These are phyloP conservation scores for Excoecaria agallocha DNA, from an alignment of 345 rosid genomes.

Conservation along the genomic window DNA sequence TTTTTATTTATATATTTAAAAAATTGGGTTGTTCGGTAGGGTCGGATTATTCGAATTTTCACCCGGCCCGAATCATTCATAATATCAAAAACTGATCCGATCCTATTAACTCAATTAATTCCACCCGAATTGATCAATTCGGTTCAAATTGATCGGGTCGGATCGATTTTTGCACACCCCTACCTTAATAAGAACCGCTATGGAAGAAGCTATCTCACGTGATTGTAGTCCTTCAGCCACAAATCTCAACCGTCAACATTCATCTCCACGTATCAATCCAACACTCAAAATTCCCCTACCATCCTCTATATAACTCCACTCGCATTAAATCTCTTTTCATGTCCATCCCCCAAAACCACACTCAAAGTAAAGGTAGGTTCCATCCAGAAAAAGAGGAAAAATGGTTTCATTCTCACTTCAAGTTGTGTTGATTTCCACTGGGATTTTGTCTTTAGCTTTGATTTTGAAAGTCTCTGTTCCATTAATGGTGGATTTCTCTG, in stretches of 20 bases:
- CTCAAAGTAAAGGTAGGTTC: background rate
- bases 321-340: background rate
- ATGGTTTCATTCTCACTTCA: conserved; percentile 22
- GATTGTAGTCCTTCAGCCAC: background rate
- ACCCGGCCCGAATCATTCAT: too few relatives aligned
- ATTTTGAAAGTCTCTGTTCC: conserved; percentile 37
- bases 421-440: conserved; percentile 37
- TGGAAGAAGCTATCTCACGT: conserved; percentile 4
- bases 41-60: too few relatives aligned
- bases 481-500: conserved; percentile 30
- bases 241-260: conserved; percentile 18
- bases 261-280: background rate
- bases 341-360: background rate
- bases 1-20: too few relatives aligned
- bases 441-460: conserved; percentile 32
- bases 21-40: too few relatives aligned
- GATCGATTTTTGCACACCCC: too few relatives aligned
- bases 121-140: too few relatives aligned
- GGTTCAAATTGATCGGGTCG: too few relatives aligned
- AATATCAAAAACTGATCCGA: too few relatives aligned
- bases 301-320: conserved; percentile 20
- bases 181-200: background rate
- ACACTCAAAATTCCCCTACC: conserved; percentile 14
- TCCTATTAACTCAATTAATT: too few relatives aligned
- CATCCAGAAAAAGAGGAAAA: background rate